phyloP scores from a whole-genome alignment of 2,329 filamentous ascomycete species.

The Graphiopsis chlorocephala region DNA sequence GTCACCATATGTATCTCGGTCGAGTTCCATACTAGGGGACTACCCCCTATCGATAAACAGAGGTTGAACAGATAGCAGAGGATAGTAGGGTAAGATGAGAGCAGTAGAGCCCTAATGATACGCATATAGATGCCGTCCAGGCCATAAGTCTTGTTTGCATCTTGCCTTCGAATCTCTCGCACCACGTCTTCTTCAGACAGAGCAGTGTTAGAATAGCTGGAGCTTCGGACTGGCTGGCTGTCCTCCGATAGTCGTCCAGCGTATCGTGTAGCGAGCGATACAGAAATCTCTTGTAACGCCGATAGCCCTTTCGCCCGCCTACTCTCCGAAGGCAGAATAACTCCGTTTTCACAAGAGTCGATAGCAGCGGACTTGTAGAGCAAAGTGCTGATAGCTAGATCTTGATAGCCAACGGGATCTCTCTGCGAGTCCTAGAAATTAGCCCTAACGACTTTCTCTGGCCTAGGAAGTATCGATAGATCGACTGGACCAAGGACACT shows the following conservation, averaged over 20 bases:
- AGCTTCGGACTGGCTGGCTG: background rate
- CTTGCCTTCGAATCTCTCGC: background rate
- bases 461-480: background rate
- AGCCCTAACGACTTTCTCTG: background rate
- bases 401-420: background rate
- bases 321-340: background rate
- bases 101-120: background rate
- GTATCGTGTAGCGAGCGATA: background rate
- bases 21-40: background rate
- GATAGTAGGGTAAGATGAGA: background rate
- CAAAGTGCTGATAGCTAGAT: background rate
- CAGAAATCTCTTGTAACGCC: background rate
- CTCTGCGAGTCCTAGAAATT: background rate
- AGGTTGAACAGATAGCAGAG: background rate
- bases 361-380: background rate
- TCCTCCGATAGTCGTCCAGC: background rate
- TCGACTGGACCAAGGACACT: background rate
- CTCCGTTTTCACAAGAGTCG: background rate
- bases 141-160: background rate
- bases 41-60: background rate
- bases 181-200: background rate
- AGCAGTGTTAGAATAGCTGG: background rate
- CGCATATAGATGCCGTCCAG: background rate
- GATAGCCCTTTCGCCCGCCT: background rate
- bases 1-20: background rate